Conservation (phyloP, 2,329 filamentous ascomycete species). For the Colletotrichum orchidophilum region DNA sequence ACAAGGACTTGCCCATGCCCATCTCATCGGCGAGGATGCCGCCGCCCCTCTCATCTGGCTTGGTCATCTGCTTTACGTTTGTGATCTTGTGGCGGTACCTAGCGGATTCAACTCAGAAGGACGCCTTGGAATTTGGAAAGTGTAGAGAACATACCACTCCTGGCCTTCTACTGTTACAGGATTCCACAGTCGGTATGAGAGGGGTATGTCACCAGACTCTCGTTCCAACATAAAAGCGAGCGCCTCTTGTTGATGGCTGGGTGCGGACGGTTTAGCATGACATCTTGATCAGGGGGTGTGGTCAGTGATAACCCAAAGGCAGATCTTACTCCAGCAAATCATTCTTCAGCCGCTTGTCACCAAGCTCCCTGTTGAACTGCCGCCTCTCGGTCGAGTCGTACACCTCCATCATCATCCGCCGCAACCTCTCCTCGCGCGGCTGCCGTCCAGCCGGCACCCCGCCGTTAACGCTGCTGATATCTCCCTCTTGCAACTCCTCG, state of each 20-base stretch:
- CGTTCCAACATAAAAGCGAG: slow-evolving; percentile 50
- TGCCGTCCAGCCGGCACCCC: background rate
- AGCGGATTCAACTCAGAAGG: background rate
- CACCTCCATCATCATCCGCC: slow-evolving; percentile 33
- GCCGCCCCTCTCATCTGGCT: slow-evolving; percentile 45
- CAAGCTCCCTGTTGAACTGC: slow-evolving; percentile 34
- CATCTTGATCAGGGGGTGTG: background rate
- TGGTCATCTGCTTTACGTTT: slow-evolving; percentile 40
- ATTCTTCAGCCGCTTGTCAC: slow-evolving; percentile 36
- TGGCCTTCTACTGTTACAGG: slow-evolving; percentile 38
- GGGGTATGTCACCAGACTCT: slow-evolving; percentile 46
- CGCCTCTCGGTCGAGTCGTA: slow-evolving; percentile 35
- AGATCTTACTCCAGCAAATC: slow-evolving; percentile 39
- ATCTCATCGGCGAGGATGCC: slow-evolving; percentile 70
- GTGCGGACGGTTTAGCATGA: background rate
- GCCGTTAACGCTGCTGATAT: background rate
- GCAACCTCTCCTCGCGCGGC: slow-evolving; percentile 7
- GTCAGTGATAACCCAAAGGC: background rate
- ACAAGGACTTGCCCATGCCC: slow-evolving; percentile 68
- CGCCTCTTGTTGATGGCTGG: slow-evolving; percentile 50
- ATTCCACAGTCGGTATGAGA: slow-evolving; percentile 45
- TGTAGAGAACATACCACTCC: slow-evolving; percentile 36
- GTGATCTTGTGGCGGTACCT: slow-evolving; percentile 53
- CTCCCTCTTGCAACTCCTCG: background rate
- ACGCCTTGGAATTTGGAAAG: background rate